Conservation (phyloP, 169 alveolate genomes). For the Eimeria necatrix region DNA sequence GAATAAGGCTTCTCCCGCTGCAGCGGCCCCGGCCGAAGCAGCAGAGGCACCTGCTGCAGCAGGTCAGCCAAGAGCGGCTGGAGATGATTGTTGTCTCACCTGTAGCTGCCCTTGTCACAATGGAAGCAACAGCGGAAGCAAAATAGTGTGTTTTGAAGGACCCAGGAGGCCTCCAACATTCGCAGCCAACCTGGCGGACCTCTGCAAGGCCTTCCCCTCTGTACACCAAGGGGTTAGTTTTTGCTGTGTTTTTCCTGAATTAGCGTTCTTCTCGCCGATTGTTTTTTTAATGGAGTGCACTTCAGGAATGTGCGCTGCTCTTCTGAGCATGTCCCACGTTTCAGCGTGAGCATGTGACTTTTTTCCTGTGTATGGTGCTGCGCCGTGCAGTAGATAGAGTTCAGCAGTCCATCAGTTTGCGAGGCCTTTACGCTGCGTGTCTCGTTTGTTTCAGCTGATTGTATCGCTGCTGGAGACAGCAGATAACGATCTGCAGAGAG, state of each 20-base stretch:
- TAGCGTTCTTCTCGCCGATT: not conserved
- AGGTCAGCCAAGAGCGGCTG: not conserved
- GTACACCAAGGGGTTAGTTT: slow-evolving; percentile 75
- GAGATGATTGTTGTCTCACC: slow-evolving; percentile 43
- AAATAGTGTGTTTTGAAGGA: slow-evolving; percentile 75
- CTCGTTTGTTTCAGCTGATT: slow-evolving; percentile 53
- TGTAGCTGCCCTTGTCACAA: slow-evolving; percentile 69
- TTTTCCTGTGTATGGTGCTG: no score
- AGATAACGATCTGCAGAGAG: slow-evolving; percentile 62
- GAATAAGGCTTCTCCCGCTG: slow-evolving; percentile 29
- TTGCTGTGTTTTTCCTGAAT: not conserved
- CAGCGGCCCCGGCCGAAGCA: not conserved
- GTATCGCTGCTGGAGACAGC: slow-evolving; percentile 75
- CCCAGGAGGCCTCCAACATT: slow-evolving; percentile 76
- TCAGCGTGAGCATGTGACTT: not conserved
- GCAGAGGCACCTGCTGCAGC: slow-evolving; percentile 23
- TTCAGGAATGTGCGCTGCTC: not conserved
- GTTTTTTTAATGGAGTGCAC: not conserved
- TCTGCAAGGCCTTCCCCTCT: slow-evolving; percentile 75
- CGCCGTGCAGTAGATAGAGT: no score
- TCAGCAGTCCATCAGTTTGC: not conserved
- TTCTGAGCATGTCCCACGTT: not conserved
- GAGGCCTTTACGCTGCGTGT: not conserved
- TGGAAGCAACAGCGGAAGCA: slow-evolving; percentile 41
- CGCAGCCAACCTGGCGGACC: slow-evolving; percentile 61